Conservation (phyloP, 257 asterid genomes). For the Nicotiana noctiflora region DNA sequence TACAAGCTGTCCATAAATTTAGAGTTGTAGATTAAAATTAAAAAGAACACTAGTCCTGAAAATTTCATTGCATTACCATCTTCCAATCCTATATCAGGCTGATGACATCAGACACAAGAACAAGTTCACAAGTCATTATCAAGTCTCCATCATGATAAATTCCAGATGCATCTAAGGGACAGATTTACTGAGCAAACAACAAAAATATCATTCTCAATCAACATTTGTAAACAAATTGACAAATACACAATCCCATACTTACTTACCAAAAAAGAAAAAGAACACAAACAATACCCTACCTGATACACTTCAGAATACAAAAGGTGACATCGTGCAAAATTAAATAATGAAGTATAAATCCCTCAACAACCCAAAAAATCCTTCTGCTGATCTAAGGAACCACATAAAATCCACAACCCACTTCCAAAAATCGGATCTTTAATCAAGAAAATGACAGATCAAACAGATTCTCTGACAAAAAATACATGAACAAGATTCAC, state of each 20-base stretch:
- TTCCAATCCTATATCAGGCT: neutral
- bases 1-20: neutral
- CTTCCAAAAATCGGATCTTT: conserved; percentile 39
- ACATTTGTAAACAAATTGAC: neutral
- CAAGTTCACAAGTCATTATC: neutral
- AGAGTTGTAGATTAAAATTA: neutral
- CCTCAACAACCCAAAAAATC: conserved; percentile 11
- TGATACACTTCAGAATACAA: neutral
- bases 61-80: neutral
- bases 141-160: neutral
- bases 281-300: neutral
- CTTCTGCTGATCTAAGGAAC: conserved; percentile 10
- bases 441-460: conserved; percentile 34
- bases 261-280: neutral
- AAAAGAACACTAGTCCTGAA: neutral
- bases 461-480: conserved; percentile 1
- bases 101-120: neutral
- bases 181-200: neutral
- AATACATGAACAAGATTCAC: conserved; percentile 12
- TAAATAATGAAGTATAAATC: neutral
- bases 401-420: conserved; percentile 11
- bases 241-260: neutral
- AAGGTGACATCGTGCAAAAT: neutral
- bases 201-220: neutral
- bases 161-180: neutral